phyloP scores from a whole-genome alignment of 75 land plant genomes.

The Sequoiadendron giganteum region DNA sequence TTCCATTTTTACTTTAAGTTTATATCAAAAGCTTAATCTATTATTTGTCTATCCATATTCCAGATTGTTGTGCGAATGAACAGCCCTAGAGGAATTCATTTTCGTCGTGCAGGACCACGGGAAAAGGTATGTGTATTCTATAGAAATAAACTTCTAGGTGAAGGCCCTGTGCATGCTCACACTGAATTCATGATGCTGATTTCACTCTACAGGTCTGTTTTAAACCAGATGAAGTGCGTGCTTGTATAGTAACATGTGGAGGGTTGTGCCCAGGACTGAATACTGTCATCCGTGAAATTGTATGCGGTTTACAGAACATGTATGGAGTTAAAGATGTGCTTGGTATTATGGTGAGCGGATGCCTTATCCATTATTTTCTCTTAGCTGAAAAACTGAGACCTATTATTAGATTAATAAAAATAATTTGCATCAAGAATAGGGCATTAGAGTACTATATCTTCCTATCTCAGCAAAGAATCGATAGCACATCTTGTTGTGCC shows the following conservation, averaged over 20 bases:
- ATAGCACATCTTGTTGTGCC: neutral
- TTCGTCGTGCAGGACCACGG: constrained; percentile 88
- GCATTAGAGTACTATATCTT: neutral
- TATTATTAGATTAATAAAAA: neutral
- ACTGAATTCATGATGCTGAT: neutral
- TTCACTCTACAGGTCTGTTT: constrained; percentile 27
- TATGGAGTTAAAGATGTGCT: constrained; percentile 25
- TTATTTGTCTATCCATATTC: neutral
- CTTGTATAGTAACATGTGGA: constrained; percentile 36
- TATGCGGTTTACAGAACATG: constrained; percentile 25
- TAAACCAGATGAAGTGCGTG: constrained; percentile 26
- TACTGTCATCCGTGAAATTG: constrained; percentile 40
- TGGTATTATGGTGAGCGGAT: constrained; percentile 25
- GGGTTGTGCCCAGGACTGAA: constrained; percentile 44
- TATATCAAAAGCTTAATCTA: neutral
- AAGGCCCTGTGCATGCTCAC: neutral
- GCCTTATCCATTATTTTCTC: neutral
- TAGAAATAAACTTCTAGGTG: neutral
- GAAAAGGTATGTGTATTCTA: constrained; percentile 37
- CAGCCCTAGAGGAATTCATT: constrained; percentile 57
- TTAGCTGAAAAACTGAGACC: neutral
- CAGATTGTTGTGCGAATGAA: constrained; percentile 65
- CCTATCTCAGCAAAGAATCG: neutral
- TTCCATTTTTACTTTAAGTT: neutral
- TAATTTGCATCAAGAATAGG: neutral